Base-by-base conservation (phyloP, 2,329 filamentous ascomycete genomes). In the Drechslerella dactyloides region DNA sequence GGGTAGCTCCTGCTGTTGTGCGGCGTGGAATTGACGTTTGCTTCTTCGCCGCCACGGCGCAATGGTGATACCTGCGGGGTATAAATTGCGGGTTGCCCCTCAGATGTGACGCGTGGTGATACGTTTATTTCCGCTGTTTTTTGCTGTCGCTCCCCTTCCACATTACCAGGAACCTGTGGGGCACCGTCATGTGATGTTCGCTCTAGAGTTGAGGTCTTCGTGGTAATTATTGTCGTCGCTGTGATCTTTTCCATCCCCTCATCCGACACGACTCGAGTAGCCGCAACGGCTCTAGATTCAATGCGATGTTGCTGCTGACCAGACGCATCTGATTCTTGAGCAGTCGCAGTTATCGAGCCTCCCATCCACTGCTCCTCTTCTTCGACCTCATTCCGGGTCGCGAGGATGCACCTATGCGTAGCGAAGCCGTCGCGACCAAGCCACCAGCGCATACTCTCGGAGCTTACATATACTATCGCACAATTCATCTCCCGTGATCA, bases 371-470 rank as follows among this genome's bases (percentile, higher is more conserved):
- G 80, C 56, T 88, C 85, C 60, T 89, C 87, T 27, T 79, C 81
- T 27, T 79, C 81, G 48, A 89, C 86, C 75, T 89, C 86, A 73
- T 93, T 89, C 42, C 85, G 85, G 0, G 92, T 96, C 0, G 90
- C 85, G 5, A 97, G 82, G 57, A 97, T 96, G 77, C 93, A 97
- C 78, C 90, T 91, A 76, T 96, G 91, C 76, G 84, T 87, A 24
- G 86, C 89, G 77, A 96, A 97, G 75, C 92, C 92, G 76, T 94
- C 91, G 2, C 88, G 83, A 0, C 93, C 93, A 0, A 97, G 84
- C 93, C 93, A 97, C 93, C 93, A 97, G 4, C 91, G 84, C 91
- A 97, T 96, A 68, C 87, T 89, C 80, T 97, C 92, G 0, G 91
- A 86, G 75, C 88, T 91, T 56, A 97, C 91, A 76, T 96, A 96